These are phyloP conservation scores for Bolboschoenus planiculmis DNA, from an alignment of 176 grass and related monocot genomes.

Conservation along the genomic window DNA sequence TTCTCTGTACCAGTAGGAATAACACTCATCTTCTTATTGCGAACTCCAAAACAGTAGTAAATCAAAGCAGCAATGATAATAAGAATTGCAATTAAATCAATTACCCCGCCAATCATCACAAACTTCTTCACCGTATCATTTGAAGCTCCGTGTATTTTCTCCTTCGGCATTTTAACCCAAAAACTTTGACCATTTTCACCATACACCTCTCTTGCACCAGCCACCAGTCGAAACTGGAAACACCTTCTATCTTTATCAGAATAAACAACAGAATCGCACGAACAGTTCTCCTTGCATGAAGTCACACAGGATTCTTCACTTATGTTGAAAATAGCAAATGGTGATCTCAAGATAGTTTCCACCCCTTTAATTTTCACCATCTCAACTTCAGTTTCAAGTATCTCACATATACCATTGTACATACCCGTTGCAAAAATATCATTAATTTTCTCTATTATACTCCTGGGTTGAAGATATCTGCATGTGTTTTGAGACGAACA, in stretches of 20 bases:
- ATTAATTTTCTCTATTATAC: background rate
- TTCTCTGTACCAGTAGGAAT: background rate
- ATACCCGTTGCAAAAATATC: slow-evolving; percentile 5
- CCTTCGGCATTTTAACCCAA: slow-evolving; percentile 31
- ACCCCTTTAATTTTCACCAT: slow-evolving; percentile 27
- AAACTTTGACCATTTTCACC: slow-evolving; percentile 11
- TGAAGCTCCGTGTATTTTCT: background rate
- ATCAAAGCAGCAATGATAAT: slow-evolving; percentile 18
- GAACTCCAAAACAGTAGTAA: slow-evolving; percentile 24
- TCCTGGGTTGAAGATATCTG: slow-evolving; percentile 18
- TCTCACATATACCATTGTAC: slow-evolving; percentile 24
- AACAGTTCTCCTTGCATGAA: slow-evolving; percentile 26
- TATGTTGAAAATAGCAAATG: background rate
- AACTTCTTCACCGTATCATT: background rate
- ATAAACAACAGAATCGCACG: slow-evolving; percentile 27
- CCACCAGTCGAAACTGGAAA: slow-evolving; percentile 22
- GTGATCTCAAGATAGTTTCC: slow-evolving; percentile 17
- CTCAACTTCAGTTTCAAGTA: background rate
- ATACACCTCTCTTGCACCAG: slow-evolving; percentile 21
- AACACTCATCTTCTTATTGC: slow-evolving; percentile 13
- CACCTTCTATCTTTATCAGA: slow-evolving; percentile 4
- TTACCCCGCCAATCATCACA: slow-evolving; percentile 22
- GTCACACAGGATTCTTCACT: slow-evolving; percentile 18
- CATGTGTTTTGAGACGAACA: slow-evolving; percentile 26
- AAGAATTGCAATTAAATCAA: slow-evolving; percentile 20